Evolutionary conservation across 2,329 filamentous ascomycete genomes (phyloP), one percentile per base, ranked within the genome.

Genomic region (Trichoderma harzianum): DNA sequence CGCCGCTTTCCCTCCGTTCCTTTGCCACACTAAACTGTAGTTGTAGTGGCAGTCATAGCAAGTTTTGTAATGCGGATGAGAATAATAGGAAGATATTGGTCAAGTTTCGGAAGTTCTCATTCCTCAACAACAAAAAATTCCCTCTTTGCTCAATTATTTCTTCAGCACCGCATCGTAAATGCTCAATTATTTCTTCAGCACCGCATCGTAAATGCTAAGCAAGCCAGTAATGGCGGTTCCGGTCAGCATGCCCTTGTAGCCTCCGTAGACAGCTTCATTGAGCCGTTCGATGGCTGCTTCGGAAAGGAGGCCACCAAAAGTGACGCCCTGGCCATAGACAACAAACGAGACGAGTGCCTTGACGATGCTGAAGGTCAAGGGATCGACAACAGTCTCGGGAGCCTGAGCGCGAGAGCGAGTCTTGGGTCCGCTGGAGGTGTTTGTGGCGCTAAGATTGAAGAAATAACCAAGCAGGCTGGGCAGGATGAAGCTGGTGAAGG

Each of bases 351-450:
- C 82, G 69, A 98, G 80, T 0, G 92, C 95, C 85, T 97, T 97
- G 76, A 89, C 89, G 71, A 98, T 90, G 84, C 95, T 97, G 83
- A 97, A 99, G 26, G 91, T 92, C 78, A 98, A 84, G 5, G 95
- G 95, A 80, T 99, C 96, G 74, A 95, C 90, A 7, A 86, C 83
- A 74, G 91, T 90, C 74, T 89, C 87, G 51, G 83, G 79, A 26
- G 74, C 72, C 60, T 80, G 77, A 68, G 80, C 75, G 53, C 79
- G 79, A 66, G 78, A 79, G 78, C 85, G 86, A 75, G 84, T 85
- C 74, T 84, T 83, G 57, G 76, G 79, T 72, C 76, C 79, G 77
- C 75, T 78, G 74, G 78, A 75, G 78, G 80, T 81, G 77, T 80
- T 84, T 77, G 84, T 87, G 63, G 85, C 83, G 51, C 91, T 93